phyloP scores from a whole-genome alignment of 495 filamentous ascomycete genomes.

The Aspergillus cavernicola region DNA sequence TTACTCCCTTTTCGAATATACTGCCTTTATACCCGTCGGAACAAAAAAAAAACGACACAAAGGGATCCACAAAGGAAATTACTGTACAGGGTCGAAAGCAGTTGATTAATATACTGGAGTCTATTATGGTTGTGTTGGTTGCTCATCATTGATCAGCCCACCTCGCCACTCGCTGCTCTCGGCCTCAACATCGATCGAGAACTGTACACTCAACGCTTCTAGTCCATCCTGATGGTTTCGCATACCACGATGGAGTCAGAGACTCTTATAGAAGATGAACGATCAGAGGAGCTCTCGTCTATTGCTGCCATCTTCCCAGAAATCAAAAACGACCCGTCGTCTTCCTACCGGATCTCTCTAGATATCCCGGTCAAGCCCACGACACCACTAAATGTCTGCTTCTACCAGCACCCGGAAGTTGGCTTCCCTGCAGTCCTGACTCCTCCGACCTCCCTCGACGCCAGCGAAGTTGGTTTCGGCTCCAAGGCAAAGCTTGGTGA shows the following conservation, averaged over 20 bases:
- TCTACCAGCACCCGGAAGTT: constrained; percentile 53
- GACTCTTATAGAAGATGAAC: constrained; percentile 54
- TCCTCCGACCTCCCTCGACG: constrained; percentile 45
- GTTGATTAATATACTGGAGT: background rate
- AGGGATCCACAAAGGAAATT: background rate
- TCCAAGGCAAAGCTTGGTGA: constrained; percentile 23
- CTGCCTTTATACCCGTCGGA: background rate
- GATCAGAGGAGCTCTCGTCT: constrained; percentile 75
- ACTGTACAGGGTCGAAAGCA: constrained; percentile 1
- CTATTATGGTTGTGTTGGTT: constrained; percentile 9
- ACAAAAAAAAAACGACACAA: background rate
- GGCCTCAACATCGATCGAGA: background rate
- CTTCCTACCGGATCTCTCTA: constrained; percentile 61
- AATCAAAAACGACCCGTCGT: constrained; percentile 55
- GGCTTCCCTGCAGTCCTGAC: constrained; percentile 35
- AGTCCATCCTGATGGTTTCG: background rate
- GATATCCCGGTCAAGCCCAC: constrained; percentile 70
- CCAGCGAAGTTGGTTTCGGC: constrained; percentile 18
- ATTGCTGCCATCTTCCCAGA: constrained; percentile 89
- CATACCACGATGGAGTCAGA: constrained; percentile 29
- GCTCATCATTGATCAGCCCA: constrained; percentile 8
- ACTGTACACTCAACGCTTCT: background rate
- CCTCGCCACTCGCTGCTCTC: constrained; percentile 11
- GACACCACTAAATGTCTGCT: constrained; percentile 64
- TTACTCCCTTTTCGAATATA: background rate